Evolutionary conservation across 1,139 yeast genomes (phyloP).

Genomic region (Zygoascus sp.): DNA sequence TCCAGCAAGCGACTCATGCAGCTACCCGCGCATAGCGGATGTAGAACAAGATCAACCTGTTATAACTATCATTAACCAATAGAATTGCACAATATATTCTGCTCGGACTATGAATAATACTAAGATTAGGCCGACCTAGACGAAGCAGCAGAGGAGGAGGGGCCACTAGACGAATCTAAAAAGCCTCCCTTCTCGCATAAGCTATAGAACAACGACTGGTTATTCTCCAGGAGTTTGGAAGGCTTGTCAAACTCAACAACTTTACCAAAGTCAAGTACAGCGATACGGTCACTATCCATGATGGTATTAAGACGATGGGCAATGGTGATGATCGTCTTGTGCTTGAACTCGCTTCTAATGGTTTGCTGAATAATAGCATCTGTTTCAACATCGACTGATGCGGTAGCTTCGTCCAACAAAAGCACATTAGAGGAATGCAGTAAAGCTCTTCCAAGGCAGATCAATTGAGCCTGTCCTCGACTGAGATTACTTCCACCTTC

Average conservation of each 20-base stretch:
- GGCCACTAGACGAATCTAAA: background rate
- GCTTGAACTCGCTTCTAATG: conserved; percentile 55
- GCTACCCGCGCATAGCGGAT: background rate
- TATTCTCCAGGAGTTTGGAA: conserved; percentile 41
- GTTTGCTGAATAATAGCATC: conserved; percentile 72
- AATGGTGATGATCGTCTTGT: conserved; percentile 68
- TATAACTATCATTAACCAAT: too few species aligned
- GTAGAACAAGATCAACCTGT: background rate
- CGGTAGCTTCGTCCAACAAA: conserved; percentile 79
- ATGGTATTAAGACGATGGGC: conserved; percentile 82
- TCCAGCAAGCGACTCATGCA: background rate
- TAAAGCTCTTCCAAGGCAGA: conserved; percentile 75
- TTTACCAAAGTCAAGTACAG: conserved; percentile 61
- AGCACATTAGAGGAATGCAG: conserved; percentile 65
- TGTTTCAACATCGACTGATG: conserved; percentile 78
- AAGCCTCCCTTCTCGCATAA: conserved; percentile 59
- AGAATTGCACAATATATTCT: too few species aligned
- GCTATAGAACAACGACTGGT: conserved; percentile 50
- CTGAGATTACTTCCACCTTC: conserved; percentile 75
- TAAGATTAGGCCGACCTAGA: background rate
- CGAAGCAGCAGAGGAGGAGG: conserved; percentile 3
- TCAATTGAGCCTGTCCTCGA: conserved; percentile 71
- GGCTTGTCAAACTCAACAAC: conserved; percentile 70
- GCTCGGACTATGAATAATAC: too few species aligned
- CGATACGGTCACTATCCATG: conserved; percentile 67